Base-by-base conservation (phyloP, 345 rosid species). In the Passiflora organensis region DNA sequence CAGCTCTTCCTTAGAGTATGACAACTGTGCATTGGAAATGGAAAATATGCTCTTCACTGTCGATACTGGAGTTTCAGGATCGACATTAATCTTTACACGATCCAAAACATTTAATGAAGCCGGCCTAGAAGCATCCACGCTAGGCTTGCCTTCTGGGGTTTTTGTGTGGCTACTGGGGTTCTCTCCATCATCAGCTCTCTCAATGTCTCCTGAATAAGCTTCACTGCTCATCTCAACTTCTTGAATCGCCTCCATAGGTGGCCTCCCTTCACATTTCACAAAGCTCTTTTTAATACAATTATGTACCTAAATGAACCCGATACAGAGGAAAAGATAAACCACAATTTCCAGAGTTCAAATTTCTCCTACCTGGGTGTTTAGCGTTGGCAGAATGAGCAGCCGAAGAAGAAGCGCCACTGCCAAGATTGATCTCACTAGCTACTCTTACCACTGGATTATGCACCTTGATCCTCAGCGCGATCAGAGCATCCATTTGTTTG, bases 401-500 rank as follows among this genome's bases (percentile, higher is more conserved):
- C 1, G 18, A 59, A 39, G 75, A 56, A 45, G 51, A 13, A 10
- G 32, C 60, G 56, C 28, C 42, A 10, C 48, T 14, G 48, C 62
- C 58, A 55, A 76, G 60, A 54, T 65, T 24, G 16, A 42, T 62
- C 4, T 44, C 10, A 53, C 48, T 15, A 62, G 54, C 50, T 17
- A 65, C 72, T 6, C 19, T 64, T 8, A 70, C 23, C 10, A 45
- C 32, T 0, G 87, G 89, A 2, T 72, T 61, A 36, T 87, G 84
- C 36, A 87, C 79, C 52, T 76, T 87, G 38, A 87, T 64, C 57
- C 96, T 53, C 10, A 87, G 74, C 53, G 90, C 96, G 46, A 85
- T 85, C 68, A 87, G 71, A 53, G 81, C 93, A 72, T 82, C 67
- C 80, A 87, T 76, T 64, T 87, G 96, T 50, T 74, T 81, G 24